phyloP scores from a whole-genome alignment of 2,329 filamentous ascomycete genomes.

The Colletotrichum costaricense region DNA sequence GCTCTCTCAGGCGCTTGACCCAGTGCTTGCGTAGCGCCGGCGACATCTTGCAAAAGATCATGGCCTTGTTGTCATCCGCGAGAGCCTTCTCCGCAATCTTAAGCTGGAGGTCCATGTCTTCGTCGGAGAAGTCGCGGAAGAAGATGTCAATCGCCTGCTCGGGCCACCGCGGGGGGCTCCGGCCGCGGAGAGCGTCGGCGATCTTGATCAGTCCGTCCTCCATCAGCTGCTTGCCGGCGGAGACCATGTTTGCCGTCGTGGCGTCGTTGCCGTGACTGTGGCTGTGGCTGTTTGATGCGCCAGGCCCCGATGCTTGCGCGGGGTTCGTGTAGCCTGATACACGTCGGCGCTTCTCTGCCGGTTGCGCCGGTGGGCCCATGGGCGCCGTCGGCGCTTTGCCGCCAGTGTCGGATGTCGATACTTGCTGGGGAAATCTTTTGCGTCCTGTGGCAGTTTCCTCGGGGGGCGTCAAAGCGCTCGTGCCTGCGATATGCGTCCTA shows the following conservation, averaged over 20 bases:
- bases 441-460: constrained; percentile 60
- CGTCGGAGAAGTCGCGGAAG: constrained; percentile 67
- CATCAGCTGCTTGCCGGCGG: constrained; percentile 40
- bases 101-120: constrained; percentile 68
- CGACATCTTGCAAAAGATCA: constrained; percentile 73
- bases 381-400: constrained; percentile 31
- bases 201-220: constrained; percentile 50
- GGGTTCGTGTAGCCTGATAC: constrained; percentile 43
- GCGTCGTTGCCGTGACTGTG: constrained; percentile 45
- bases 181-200: constrained; percentile 53
- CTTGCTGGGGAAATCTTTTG: constrained; percentile 51
- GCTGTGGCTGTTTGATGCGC: constrained; percentile 34
- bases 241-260: constrained; percentile 35
- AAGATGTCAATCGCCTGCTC: constrained; percentile 70
- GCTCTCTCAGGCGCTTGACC: constrained; percentile 64
- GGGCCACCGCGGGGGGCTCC: constrained; percentile 59
- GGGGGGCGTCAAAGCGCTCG: constrained; percentile 64
- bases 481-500: constrained; percentile 51
- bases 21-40: constrained; percentile 63
- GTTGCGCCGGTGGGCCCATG: constrained; percentile 34
- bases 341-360: constrained; percentile 48
- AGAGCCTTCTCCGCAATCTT: constrained; percentile 69
- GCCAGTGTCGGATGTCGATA: constrained; percentile 21
- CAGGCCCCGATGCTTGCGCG: constrained; percentile 13
- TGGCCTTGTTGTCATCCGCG: constrained; percentile 69